Conservation (phyloP, 78 protist species). For the Chrysochromulina parva region DNA sequence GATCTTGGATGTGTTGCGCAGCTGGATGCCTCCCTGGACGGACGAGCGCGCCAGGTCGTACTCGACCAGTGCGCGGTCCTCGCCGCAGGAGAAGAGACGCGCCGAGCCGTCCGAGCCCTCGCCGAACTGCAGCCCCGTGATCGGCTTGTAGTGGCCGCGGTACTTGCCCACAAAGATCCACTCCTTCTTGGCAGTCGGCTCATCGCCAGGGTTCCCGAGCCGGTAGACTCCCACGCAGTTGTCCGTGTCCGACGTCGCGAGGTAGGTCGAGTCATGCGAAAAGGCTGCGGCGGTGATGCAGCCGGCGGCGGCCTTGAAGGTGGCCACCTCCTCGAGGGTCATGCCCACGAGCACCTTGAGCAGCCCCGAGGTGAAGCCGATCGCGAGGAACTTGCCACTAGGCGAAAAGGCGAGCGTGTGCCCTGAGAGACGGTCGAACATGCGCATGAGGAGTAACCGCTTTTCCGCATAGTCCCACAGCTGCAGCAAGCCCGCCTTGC, state of each 20-base stretch:
- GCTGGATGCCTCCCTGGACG: conserved; percentile 43
- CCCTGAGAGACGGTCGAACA: background rate
- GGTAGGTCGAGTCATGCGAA: conserved; percentile 21
- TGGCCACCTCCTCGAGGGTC: conserved; percentile 24
- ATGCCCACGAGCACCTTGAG: conserved; percentile 42
- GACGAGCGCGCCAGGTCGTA: conserved; percentile 51
- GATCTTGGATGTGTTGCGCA: background rate
- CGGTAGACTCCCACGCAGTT: conserved; percentile 43
- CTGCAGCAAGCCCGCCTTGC: conserved; percentile 38
- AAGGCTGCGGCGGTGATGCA: background rate
- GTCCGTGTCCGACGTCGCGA: conserved; percentile 55
- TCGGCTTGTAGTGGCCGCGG: conserved; percentile 42
- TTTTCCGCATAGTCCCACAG: conserved; percentile 43
- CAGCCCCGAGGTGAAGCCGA: conserved; percentile 55
- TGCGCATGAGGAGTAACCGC: background rate
- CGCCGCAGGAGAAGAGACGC: conserved; percentile 47
- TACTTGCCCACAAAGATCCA: conserved; percentile 61
- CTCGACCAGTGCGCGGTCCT: conserved; percentile 59
- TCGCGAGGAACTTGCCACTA: conserved; percentile 39
- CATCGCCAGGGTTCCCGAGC: background rate
- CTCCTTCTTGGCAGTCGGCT: conserved; percentile 11
- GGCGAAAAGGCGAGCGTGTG: conserved; percentile 42
- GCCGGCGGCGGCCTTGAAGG: conserved; percentile 12
- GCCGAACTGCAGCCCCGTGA: conserved; percentile 61
- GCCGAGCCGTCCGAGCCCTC: background rate